phyloP scores from a whole-genome alignment of 495 filamentous ascomycete genomes.

The Aspergillus egyptiacus region DNA sequence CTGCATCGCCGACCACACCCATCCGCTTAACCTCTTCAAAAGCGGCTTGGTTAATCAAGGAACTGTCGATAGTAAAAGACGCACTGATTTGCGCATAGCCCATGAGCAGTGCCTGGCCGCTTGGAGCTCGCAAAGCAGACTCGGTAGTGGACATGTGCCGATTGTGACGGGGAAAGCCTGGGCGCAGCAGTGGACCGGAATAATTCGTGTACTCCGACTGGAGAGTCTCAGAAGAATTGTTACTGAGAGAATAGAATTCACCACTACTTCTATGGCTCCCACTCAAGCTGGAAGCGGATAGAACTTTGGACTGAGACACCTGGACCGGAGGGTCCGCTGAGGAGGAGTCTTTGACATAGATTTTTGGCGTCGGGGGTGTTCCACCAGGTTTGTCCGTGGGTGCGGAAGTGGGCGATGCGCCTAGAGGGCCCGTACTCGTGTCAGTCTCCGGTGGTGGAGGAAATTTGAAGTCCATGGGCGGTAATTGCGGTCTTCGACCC shows the following conservation, averaged over 20 bases:
- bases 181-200: slow-evolving; percentile 42
- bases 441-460: slow-evolving; percentile 44
- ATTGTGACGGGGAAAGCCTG: slow-evolving; percentile 48
- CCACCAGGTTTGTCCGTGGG: slow-evolving; percentile 18
- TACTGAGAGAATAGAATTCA: slow-evolving; percentile 90
- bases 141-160: slow-evolving; percentile 58
- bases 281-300: slow-evolving; percentile 64
- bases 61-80: slow-evolving; percentile 85
- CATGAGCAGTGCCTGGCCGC: slow-evolving; percentile 87
- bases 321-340: slow-evolving; percentile 39
- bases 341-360: slow-evolving; percentile 16
- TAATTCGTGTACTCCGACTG: slow-evolving; percentile 83
- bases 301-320: slow-evolving; percentile 56
- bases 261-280: slow-evolving; percentile 75
- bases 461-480: slow-evolving; percentile 63
- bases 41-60: slow-evolving; percentile 77
- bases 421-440: slow-evolving; percentile 27
- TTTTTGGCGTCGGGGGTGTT: slow-evolving; percentile 13
- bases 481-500: slow-evolving; percentile 36
- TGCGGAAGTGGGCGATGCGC: slow-evolving; percentile 30
- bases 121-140: slow-evolving; percentile 33
- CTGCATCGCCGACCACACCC: slow-evolving; percentile 79
- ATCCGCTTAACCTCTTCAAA: slow-evolving; percentile 97
- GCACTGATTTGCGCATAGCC: slow-evolving; percentile 94
- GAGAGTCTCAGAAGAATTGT: slow-evolving; percentile 88